phyloP scores from a whole-genome alignment of 306 rosid genomes.

The Parietaria judaica region DNA sequence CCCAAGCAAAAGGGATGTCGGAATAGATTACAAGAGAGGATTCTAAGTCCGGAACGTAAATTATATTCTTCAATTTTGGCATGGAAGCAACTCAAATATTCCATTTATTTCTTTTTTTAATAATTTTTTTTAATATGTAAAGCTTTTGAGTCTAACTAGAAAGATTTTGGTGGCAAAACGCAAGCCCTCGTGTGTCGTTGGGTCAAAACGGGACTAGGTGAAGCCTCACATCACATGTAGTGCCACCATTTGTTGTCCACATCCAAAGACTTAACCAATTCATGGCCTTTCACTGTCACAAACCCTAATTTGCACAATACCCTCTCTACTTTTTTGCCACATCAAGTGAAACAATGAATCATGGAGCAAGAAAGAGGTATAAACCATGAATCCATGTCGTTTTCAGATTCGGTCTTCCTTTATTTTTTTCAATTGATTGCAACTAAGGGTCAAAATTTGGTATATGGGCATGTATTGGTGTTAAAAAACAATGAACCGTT shows the following conservation, averaged over 20 bases:
- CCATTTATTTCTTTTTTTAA: too few relatives aligned
- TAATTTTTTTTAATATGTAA: too few relatives aligned
- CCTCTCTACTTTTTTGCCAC: not conserved
- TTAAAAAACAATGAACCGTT: not conserved
- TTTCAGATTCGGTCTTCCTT: not conserved
- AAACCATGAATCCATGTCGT: too few relatives aligned
- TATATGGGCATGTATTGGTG: not conserved
- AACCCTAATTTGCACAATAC: conserved; percentile 1
- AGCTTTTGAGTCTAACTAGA: too few relatives aligned
- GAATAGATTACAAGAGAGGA: too few relatives aligned
- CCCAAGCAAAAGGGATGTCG: too few relatives aligned
- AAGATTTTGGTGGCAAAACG: too few relatives aligned
- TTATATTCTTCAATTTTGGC: too few relatives aligned
- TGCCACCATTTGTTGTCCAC: conserved; percentile 27
- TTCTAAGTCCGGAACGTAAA: too few relatives aligned
- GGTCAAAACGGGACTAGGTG: not conserved
- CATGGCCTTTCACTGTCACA: too few relatives aligned
- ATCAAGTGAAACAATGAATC: not conserved
- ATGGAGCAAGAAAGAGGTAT: not conserved
- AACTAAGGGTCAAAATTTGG: not conserved
- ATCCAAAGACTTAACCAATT: not conserved
- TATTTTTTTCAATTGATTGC: not conserved
- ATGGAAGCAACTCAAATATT: too few relatives aligned
- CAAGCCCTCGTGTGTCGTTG: too few relatives aligned
- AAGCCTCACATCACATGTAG: conserved; percentile 32